Evolutionary conservation across 2,329 filamentous ascomycete genomes (phyloP).

Genomic region (Trichoderma sp.): DNA sequence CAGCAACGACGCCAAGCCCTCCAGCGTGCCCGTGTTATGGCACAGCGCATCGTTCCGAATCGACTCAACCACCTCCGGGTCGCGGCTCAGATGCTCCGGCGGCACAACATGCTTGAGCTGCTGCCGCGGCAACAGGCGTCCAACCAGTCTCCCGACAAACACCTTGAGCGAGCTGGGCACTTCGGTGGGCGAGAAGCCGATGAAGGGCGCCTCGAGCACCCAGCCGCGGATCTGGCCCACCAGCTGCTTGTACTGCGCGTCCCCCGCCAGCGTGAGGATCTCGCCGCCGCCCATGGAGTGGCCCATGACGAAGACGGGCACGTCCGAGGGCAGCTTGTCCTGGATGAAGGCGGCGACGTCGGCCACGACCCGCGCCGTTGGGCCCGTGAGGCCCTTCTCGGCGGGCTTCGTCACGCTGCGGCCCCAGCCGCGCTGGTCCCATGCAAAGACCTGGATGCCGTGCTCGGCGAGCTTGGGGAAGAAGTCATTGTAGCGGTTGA

Average conservation of each 20-base stretch:
- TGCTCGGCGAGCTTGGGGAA: conserved; percentile 70
- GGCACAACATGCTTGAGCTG: conserved; percentile 71
- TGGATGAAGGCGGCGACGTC: conserved; percentile 80
- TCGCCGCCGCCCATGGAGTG: conserved; percentile 91
- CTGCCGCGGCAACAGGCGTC: conserved; percentile 66
- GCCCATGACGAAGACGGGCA: conserved; percentile 81
- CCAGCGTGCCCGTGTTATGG: conserved; percentile 85
- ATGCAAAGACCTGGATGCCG: conserved; percentile 75
- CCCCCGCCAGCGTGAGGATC: conserved; percentile 63
- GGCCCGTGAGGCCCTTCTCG: conserved; percentile 73
- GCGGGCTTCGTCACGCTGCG: conserved; percentile 64
- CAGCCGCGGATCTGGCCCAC: conserved; percentile 69
- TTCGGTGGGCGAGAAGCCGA: conserved; percentile 69
- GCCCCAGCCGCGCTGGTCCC: conserved; percentile 92
- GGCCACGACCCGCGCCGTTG: conserved; percentile 70
- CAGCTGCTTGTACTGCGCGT: conserved; percentile 56
- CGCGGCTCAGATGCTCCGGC: conserved; percentile 66
- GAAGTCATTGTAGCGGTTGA: conserved; percentile 75
- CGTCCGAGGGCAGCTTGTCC: conserved; percentile 54
- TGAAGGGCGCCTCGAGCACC: conserved; percentile 76
- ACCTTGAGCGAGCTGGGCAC: conserved; percentile 68
- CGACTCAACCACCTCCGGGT: conserved; percentile 63
- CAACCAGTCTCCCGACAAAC: conserved; percentile 67
- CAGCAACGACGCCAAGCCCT: conserved; percentile 75
- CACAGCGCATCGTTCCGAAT: conserved; percentile 70